A percentile compares a stretch with the other conserved stretches of the same genome.
Conservation (phyloP, 768 basidiomycete genomes). For the Calocybe cyanea region DNA sequence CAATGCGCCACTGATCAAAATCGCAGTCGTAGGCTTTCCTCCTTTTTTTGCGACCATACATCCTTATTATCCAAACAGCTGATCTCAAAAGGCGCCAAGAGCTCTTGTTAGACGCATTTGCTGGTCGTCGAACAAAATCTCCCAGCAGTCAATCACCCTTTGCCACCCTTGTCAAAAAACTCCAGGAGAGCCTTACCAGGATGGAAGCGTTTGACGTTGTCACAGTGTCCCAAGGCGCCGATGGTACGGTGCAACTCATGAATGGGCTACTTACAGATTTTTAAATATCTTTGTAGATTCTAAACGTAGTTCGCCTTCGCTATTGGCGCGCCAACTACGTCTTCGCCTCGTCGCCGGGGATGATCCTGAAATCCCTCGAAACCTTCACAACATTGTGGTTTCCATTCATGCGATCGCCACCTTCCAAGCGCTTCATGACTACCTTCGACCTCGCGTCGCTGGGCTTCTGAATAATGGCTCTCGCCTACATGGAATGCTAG, state of each 20-base stretch:
- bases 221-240: slow-evolving; percentile 77
- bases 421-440: slow-evolving; percentile 95
- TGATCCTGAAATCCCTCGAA: slow-evolving; percentile 83
- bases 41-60: background rate
- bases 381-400: slow-evolving; percentile 85
- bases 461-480: slow-evolving; percentile 61
- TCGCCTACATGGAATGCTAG: slow-evolving; percentile 84
- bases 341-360: slow-evolving; percentile 88
- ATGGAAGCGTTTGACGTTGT: slow-evolving; percentile 96
- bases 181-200: slow-evolving; percentile 92
- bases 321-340: slow-evolving; percentile 89
- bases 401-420: slow-evolving; percentile 99
- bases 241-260: slow-evolving; percentile 50
- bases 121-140: slow-evolving; percentile 44
- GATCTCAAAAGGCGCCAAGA: slow-evolving; percentile 63
- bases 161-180: slow-evolving; percentile 82
- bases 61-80: slow-evolving; percentile 40
- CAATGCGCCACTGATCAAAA: slow-evolving; percentile 72
- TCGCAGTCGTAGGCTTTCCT: slow-evolving; percentile 46
- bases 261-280: background rate
- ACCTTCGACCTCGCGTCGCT: slow-evolving; percentile 85
- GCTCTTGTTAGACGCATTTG: slow-evolving; percentile 77
- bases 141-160: slow-evolving; percentile 53
- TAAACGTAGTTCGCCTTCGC: slow-evolving; percentile 84
- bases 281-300: slow-evolving; percentile 51